phyloP scores from a whole-genome alignment of 306 rosid species.

The Prunus fruticosa region DNA sequence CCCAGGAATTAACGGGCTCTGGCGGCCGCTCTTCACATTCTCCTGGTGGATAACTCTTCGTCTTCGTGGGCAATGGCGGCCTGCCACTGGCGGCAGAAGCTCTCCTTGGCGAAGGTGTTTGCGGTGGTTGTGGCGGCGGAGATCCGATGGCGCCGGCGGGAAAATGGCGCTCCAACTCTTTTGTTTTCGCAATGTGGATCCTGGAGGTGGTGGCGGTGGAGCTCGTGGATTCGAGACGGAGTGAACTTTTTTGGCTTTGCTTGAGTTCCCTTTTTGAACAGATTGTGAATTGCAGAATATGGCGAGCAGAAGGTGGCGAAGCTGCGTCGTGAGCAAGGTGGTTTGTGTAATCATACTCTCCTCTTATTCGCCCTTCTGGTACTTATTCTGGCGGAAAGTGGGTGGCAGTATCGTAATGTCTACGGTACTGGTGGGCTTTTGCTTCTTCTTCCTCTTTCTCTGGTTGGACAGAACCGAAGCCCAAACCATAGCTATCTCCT shows the following conservation, averaged over 20 bases:
- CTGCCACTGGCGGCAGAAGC: constrained; percentile 12
- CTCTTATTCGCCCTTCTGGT: not conserved
- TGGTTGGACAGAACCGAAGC: constrained; percentile 57
- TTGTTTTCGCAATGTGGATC: constrained; percentile 26
- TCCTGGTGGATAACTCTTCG: constrained; percentile 8
- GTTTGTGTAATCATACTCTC: constrained; percentile 9
- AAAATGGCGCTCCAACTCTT: constrained; percentile 17
- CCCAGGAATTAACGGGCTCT: constrained; percentile 53
- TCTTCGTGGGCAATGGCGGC: constrained; percentile 66
- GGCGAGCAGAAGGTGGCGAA: constrained; percentile 72
- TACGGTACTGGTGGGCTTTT: constrained; percentile 16
- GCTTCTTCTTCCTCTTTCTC: constrained; percentile 58
- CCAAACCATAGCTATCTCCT: constrained; percentile 56
- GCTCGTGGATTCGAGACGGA: constrained; percentile 44
- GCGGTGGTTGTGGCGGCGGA: constrained; percentile 27
- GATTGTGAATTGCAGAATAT: constrained; percentile 55
- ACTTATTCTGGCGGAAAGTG: constrained; percentile 21
- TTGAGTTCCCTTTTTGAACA: constrained; percentile 58
- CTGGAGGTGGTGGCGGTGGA: constrained; percentile 37
- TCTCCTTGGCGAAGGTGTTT: constrained; percentile 10
- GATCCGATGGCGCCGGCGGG: constrained; percentile 21
- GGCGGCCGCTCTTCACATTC: constrained; percentile 31
- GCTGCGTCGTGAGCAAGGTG: too few species aligned
- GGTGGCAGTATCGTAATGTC: constrained; percentile 20
- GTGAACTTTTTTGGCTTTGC: constrained; percentile 61